Base-by-base conservation (phyloP, 2,329 filamentous ascomycete genomes). In the Didymella lethalis region DNA sequence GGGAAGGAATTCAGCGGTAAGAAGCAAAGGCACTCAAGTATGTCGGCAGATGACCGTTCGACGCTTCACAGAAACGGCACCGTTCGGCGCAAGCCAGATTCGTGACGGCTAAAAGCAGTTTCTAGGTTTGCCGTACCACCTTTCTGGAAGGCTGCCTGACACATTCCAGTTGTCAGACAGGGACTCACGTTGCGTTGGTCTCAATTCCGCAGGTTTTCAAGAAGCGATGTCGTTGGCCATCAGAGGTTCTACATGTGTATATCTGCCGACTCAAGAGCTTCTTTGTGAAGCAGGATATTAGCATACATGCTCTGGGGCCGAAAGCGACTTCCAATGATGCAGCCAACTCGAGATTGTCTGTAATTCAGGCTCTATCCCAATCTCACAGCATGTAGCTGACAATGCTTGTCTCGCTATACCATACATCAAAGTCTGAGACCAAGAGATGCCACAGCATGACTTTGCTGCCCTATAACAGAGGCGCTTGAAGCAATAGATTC, bases 61-160 rank as follows among this genome's bases (percentile, higher is more conserved):
- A 44, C 44, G 40, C 45, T 46, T 59, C n/a, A 50, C 44, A 38
- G 23, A 41, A 49, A 46, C 40, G 28, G 56, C 8, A 36, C 48
- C 54, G 50, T 55, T 48, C 51, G 57, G 50, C 47, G 32, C 38
- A 26, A 54, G 34, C 47, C 46, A 45, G 18, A 16, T 43, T 41
- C 50, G 20, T n/a, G 44, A 45, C 18, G 31, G 41, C 28, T 46
- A 47, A 29, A 43, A 25, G 14, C 32, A 43, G 36, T 29, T 28
- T 31, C 34, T n/a, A 34, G 32, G 41, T 23, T 26, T 29, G 18
- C 20, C 49, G 56, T 54, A 47, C 47, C 18, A 54, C 50, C 38
- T 54, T 54, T 54, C 56, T 51, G 41, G 56, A 54, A 59, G 50
- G 14, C 7, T 47, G 32, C 26, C 50, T 29, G 16, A 6, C 11